Evolutionary conservation across 106 monocot species (phyloP).

Genomic region (Dendrobium huoshanense): DNA sequence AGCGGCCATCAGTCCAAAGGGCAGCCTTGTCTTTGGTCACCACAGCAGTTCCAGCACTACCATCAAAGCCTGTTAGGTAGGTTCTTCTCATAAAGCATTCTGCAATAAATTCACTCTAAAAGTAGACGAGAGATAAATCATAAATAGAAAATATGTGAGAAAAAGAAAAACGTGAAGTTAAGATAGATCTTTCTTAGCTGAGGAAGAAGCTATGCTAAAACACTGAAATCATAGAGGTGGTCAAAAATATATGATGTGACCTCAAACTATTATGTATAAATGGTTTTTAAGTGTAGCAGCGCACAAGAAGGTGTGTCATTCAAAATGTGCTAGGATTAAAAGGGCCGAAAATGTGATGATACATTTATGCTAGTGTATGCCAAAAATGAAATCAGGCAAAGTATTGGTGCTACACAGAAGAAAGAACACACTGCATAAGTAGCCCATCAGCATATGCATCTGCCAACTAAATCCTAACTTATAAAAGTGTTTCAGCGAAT

Average conservation of each 20-base stretch:
- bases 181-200: not conserved
- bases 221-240: not conserved
- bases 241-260: not conserved
- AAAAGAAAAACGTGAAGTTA: not conserved
- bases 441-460: not conserved
- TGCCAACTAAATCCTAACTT: not conserved
- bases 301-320: not conserved
- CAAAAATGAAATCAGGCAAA: not conserved
- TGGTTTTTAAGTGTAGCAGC: not conserved
- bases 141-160: not conserved
- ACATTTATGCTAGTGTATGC: not conserved
- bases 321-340: not conserved
- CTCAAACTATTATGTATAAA: not conserved
- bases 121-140: not conserved
- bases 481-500: not conserved
- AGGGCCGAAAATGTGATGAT: not conserved
- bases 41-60: constrained; percentile 92
- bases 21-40: constrained; percentile 79
- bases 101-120: constrained; percentile 83
- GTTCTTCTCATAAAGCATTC: constrained; percentile 78
- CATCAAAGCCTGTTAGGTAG: constrained; percentile 69
- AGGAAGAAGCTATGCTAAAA: constrained; percentile 1
- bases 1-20: constrained; percentile 92
- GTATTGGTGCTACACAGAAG: not conserved
- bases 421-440: not conserved